Base-by-base conservation (phyloP, 805 yeast genomes). In the Saturnispora mendoncae region DNA sequence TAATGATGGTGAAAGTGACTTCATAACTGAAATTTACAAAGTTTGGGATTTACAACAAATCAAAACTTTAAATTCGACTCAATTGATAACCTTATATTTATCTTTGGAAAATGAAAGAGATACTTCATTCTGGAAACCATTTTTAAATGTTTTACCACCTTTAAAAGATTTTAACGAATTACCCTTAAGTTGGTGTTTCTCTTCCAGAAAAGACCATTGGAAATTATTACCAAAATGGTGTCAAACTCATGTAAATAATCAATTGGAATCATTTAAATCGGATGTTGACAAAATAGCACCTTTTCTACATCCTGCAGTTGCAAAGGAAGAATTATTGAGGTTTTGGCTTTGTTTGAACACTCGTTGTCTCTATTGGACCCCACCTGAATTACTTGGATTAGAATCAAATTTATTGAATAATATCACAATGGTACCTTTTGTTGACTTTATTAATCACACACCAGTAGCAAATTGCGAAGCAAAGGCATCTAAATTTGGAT, bases 331-430 rank as follows among this genome's bases (percentile, higher is more conserved):
- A 3, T 80, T 71, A 49, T 52, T 79, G 9, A 77, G 85, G 74
- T 75, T 83, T 0, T 90, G 95, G 94, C 68, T 84, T 52, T 79
- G 90, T 52, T 84, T 88, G 43, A 90, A 92, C 56, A 81, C 97
- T 2, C 78, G 98, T 62, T 90, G 97, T 57, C 65, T 90, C 5
- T 88, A 86, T 57, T 78, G 80, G 79, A 69, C 72, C 3, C 60
- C 84, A 2, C 78, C 83, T 1, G 41, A 38, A 6, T 40, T 30
- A 6, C 38, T 58, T 36, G 17, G 19, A 12, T 20, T 37, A 18
- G 14, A 37, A 17, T n/a, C 29, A 10, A 28, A 12, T 29, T 14
- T 23, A 20, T 85, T 81, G 49, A 42, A 43, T 32, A 81, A 84
- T 56, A 79, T 90, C 64, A 85, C 97, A 2, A 64, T 90, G 74